Percentiles rank a stretch among this genome's conserved stretches.
These are phyloP conservation scores for Phascolomyces articulosus DNA, from an alignment of 371 early-diverging fungal genomes.

Conservation along the genomic window DNA sequence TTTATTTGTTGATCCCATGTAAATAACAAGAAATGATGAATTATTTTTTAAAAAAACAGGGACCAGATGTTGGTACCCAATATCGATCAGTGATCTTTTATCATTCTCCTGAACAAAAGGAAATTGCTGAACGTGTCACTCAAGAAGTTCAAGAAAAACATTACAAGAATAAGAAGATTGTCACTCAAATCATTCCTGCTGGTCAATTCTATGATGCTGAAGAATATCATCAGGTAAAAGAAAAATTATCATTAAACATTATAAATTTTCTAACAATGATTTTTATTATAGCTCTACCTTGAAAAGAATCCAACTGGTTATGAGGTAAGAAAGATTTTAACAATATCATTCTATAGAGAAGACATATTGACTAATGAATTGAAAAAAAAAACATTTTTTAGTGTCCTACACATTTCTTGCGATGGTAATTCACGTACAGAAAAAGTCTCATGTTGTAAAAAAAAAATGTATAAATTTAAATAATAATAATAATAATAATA, in stretches of 20 bases:
- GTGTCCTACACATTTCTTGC: constrained; percentile 25
- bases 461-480: neutral
- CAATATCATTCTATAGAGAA: neutral
- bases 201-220: constrained; percentile 87
- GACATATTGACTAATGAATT: too few species aligned
- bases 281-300: constrained; percentile 29
- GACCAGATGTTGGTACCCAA: constrained; percentile 61
- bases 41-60: constrained; percentile 41
- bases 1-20: too few species aligned
- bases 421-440: constrained; percentile 11
- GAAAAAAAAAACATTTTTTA: neutral
- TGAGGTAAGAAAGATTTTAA: constrained; percentile 24
- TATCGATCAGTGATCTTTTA: constrained; percentile 89
- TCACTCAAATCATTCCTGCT: constrained; percentile 78
- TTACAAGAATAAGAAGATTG: constrained; percentile 63
- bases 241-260: neutral
- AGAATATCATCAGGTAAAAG: constrained; percentile 77
- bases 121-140: constrained; percentile 70
- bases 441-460: too few species aligned
- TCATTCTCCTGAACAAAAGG: constrained; percentile 72
- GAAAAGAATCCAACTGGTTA: constrained; percentile 45
- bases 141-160: constrained; percentile 59
- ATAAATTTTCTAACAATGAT: neutral
- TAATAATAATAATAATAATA: neutral
- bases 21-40: too few species aligned